phyloP scores from a whole-genome alignment of 1,139 yeast species.

The Diutina neorugosa region DNA sequence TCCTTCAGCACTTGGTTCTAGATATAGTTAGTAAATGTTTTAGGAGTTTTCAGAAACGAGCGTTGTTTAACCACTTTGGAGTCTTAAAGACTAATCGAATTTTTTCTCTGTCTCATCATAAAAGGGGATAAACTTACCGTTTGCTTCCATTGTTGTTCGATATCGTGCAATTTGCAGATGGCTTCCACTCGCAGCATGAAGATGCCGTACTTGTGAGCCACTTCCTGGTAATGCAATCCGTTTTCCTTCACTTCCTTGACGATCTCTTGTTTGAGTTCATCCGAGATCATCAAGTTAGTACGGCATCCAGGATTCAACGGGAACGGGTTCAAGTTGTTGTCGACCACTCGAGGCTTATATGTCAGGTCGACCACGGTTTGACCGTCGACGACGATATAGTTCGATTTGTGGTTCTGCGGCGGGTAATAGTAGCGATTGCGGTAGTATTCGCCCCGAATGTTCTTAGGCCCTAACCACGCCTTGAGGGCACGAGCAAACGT shows the following conservation, averaged over 20 bases:
- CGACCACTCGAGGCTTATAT: not conserved
- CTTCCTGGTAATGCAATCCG: constrained; percentile 52
- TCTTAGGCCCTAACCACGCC: constrained; percentile 70
- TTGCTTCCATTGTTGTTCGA: constrained; percentile 51
- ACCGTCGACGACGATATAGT: constrained; percentile 57
- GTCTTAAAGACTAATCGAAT: constrained; percentile 83
- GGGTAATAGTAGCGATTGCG: constrained; percentile 68
- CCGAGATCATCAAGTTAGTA: constrained; percentile 52
- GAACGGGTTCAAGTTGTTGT: constrained; percentile 50
- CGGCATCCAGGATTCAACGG: constrained; percentile 60
- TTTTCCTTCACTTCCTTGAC: constrained; percentile 42
- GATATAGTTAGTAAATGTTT: constrained; percentile 6
- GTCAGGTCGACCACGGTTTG: constrained; percentile 18
- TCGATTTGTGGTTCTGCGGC: constrained; percentile 62
- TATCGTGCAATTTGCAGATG: constrained; percentile 48
- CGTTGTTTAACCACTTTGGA: constrained; percentile 40
- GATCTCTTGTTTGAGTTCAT: constrained; percentile 47
- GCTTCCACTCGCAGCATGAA: constrained; percentile 85
- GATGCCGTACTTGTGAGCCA: constrained; percentile 70
- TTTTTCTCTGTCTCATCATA: constrained; percentile 8
- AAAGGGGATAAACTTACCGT: constrained; percentile 36
- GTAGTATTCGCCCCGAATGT: constrained; percentile 72
- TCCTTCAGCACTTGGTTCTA: constrained; percentile 39
- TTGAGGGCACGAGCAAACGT: constrained; percentile 26
- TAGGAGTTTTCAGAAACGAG: constrained; percentile 7